phyloP scores from a whole-genome alignment of 768 basidiomycete species.

The Lactifluus echinatus region DNA sequence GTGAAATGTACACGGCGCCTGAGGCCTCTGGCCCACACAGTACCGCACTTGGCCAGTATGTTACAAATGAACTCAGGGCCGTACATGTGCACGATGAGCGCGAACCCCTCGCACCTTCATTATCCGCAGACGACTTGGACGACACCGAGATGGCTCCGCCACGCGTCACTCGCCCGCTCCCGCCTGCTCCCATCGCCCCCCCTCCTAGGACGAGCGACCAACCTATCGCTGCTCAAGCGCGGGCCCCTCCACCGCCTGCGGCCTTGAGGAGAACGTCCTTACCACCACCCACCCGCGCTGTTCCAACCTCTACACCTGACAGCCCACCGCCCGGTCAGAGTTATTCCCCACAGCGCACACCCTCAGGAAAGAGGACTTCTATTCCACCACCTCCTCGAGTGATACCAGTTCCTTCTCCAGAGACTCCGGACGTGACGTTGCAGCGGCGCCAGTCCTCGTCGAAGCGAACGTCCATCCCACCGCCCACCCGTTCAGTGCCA shows the following conservation, averaged over 20 bases:
- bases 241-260: neutral
- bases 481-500: constrained; percentile 8
- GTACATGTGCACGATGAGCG: neutral
- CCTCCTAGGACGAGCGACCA: constrained; percentile 20
- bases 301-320: neutral
- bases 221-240: neutral
- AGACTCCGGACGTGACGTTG: neutral
- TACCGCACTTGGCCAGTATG: neutral
- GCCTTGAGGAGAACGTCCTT: constrained; percentile 15
- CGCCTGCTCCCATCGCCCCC: constrained; percentile 28
- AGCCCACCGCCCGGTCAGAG: neutral
- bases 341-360: constrained; percentile 1
- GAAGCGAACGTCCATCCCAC: constrained; percentile 13
- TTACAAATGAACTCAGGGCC: neutral
- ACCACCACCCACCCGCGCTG: constrained; percentile 15
- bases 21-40: constrained; percentile 1
- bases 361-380: constrained; percentile 6
- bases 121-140: constrained; percentile 20
- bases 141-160: constrained; percentile 27
- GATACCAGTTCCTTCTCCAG: constrained; percentile 1
- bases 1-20: constrained; percentile 2
- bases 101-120: neutral
- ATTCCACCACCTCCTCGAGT: constrained; percentile 9
- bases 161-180: constrained; percentile 27
- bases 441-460: constrained; percentile 5